Conservation (phyloP, 345 rosid genomes). For the Hirschfeldia incana region DNA sequence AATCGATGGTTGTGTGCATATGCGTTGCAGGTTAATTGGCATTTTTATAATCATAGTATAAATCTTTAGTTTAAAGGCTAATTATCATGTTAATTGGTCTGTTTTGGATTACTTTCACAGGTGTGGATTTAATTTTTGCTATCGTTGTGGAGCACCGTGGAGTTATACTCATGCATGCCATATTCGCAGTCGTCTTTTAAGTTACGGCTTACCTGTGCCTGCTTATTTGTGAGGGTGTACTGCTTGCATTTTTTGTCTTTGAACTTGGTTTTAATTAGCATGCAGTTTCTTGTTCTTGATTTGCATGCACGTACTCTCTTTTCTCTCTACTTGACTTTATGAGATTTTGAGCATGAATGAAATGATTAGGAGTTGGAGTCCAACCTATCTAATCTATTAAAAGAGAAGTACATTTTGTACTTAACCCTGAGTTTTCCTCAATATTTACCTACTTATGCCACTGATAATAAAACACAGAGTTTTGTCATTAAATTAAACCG, state of each 20-base stretch:
- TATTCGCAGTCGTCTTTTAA: not conserved
- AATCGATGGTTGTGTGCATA: not conserved
- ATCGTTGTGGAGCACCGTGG: not conserved
- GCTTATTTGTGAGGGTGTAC: not conserved
- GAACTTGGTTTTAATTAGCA: not conserved
- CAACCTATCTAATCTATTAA: not conserved
- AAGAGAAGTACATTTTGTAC: too few species aligned
- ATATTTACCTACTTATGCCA: too few species aligned
- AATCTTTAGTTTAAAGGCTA: not conserved
- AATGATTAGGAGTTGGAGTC: conserved; percentile 18
- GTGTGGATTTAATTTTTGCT: not conserved
- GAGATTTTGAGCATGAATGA: conserved; percentile 19
- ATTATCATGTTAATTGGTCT: not conserved
- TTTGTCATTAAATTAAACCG: too few species aligned
- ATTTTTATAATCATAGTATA: not conserved
- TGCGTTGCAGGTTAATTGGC: not conserved
- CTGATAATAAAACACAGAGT: too few species aligned
- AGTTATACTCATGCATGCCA: not conserved
- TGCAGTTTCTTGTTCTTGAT: not conserved
- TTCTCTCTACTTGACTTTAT: not conserved
- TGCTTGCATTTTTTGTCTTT: not conserved
- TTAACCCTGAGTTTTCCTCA: too few species aligned
- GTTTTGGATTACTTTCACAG: not conserved
- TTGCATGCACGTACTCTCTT: not conserved
- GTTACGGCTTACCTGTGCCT: not conserved